These are phyloP conservation scores for Fusarium decemcellulare DNA, from an alignment of 2,329 filamentous ascomycete species.

Conservation along the genomic window DNA sequence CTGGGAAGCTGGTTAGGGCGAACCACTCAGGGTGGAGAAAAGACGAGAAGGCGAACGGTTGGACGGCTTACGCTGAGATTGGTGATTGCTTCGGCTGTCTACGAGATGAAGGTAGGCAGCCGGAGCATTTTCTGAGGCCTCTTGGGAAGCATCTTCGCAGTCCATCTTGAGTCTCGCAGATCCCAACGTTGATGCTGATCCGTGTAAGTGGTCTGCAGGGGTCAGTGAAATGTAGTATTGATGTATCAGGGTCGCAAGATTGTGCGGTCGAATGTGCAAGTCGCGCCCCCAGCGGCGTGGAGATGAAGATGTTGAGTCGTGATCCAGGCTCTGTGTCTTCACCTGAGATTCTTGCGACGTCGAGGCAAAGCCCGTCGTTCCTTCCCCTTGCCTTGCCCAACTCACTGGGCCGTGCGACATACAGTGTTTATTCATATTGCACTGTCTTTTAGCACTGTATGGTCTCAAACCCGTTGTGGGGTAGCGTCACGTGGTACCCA, in stretches of 20 bases:
- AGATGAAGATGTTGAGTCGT: not conserved
- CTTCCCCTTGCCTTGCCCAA: constrained; percentile 16
- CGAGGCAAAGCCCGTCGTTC: constrained; percentile 20
- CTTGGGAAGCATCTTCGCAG: constrained; percentile 7
- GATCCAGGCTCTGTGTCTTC: not conserved
- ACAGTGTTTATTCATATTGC: not conserved
- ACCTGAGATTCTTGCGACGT: not conserved
- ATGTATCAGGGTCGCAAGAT: constrained; percentile 14
- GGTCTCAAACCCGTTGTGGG: constrained; percentile 3
- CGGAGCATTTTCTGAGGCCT: constrained; percentile 31
- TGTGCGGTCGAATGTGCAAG: not conserved
- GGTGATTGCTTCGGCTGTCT: constrained; percentile 41
- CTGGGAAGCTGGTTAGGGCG: constrained; percentile 33
- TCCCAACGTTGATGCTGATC: constrained; percentile 2
- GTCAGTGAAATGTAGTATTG: constrained; percentile 11
- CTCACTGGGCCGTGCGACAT: constrained; percentile 3
- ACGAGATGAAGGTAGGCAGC: constrained; percentile 45
- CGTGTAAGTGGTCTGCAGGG: constrained; percentile 39
- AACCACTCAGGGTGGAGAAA: constrained; percentile 21
- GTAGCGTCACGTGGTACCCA: constrained; percentile 50
- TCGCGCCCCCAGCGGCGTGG: not conserved
- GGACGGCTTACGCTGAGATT: constrained; percentile 45
- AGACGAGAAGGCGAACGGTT: constrained; percentile 13
- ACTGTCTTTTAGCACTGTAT: not conserved
- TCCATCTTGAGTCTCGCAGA: constrained; percentile 37